Evolutionary conservation across 2,329 filamentous ascomycete species (phyloP), one percentile per base, ranked within the genome.

Genomic region (Exophiala dermatitidis): DNA sequence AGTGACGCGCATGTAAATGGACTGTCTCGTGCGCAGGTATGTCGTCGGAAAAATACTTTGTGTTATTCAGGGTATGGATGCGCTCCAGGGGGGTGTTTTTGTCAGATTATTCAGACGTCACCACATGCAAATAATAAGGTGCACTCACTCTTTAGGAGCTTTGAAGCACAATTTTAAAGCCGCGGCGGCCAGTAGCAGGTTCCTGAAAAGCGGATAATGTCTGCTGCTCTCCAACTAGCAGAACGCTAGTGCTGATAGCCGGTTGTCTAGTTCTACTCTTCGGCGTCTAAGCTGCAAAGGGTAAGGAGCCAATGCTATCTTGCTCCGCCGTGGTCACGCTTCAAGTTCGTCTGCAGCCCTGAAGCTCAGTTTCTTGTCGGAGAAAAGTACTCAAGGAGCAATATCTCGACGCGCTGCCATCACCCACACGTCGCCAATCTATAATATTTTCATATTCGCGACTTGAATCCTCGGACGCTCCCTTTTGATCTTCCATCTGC

Each of bases 1-100:
- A 34, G 33, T 33, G 28, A 19, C n/a, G 31, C 28, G 36, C 29
- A 33, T 36, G 37, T 36, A n/a, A 49, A 43, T 19, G 34, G 52
- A n/a, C 29, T 31, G 26, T 46, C 42, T 31, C n/a, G 43, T 32
- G 48, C 38, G 19, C 19, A 31, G 38, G 29, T 50, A 36, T 44
- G 40, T 45, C 40, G 32, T 44, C 41, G 37, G 44, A 46, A 51
- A 44, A 52, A 48, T 50, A 47, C 31, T n/a, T 26, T 41, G 28
- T 26, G 19, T 19, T 19, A 19, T 28, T 51, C 37, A 53, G 43
- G 26, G 41, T 48, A 31, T 51, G 38, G 33, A 48, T 40, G 36
- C 28, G 40, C 43, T 19, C 38, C 9, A 41, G 38, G 38, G 44
- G 32, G 34, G 12, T n/a, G 5, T 19, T 33, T 19, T 12, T 7